Conservation (phyloP, 495 filamentous ascomycete species). For the Beverwykella pulmonaria region DNA sequence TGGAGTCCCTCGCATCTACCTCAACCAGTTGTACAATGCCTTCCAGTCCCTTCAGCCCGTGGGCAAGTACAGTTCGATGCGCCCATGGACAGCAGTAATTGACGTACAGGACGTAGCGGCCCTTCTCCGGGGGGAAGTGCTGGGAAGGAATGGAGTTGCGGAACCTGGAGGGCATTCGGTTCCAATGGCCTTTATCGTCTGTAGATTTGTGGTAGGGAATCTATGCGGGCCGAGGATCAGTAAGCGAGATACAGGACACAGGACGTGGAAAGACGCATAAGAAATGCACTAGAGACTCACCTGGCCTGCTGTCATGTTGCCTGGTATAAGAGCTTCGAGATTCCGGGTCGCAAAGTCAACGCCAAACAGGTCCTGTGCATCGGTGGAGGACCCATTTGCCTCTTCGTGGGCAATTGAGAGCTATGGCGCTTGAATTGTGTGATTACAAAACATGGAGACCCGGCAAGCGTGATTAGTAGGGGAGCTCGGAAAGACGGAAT, state of each 20-base stretch:
- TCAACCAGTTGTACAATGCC: conserved; percentile 68
- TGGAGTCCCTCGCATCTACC: conserved; percentile 61
- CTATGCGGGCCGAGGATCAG: neutral
- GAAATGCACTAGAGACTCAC: neutral
- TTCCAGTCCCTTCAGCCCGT: conserved; percentile 78
- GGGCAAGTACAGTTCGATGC: conserved; percentile 72
- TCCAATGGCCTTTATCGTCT: neutral
- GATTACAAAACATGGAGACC: conserved; percentile 29
- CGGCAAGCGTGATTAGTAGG: conserved; percentile 23
- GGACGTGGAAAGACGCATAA: neutral
- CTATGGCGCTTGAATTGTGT: neutral
- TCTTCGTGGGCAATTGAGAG: neutral
- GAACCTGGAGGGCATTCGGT: conserved; percentile 34
- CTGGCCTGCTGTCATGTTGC: conserved; percentile 1
- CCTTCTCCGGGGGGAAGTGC: conserved; percentile 69
- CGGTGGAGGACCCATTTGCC: conserved; percentile 3
- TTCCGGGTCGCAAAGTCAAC: neutral
- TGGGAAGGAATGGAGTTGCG: conserved; percentile 41
- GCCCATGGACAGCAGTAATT: conserved; percentile 82
- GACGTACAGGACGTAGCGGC: conserved; percentile 80
- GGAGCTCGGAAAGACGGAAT: neutral
- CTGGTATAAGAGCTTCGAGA: neutral
- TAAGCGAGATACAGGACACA: conserved; percentile 6
- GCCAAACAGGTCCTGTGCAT: neutral
- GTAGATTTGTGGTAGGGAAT: neutral